Evolutionary conservation across 495 filamentous ascomycete genomes (phyloP), one percentile per base, ranked within the genome.

Genomic region (Penicillium tannophilum): DNA sequence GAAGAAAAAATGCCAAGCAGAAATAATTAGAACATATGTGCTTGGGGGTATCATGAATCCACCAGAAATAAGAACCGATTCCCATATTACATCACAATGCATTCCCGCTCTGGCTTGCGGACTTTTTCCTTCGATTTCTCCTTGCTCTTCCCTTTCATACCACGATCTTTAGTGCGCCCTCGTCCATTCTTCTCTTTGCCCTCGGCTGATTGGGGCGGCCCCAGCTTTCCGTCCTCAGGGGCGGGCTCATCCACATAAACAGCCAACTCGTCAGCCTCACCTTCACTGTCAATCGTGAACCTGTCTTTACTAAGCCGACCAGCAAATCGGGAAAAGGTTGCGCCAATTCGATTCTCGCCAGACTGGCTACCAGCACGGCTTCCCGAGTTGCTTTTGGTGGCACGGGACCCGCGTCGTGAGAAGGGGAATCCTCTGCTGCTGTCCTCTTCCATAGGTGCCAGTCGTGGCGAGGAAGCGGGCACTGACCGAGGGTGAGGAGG

Each of bases 91-190:
- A 86, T 84, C 42, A 86, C 70, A 30, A 74, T 61, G 74, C 91
- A 95, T 67, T 93, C 90, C 48, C 90, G 77, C 53, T 95, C 91
- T 8, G 85, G 84, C 47, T 73, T 79, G 33, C 58, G 68, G 72
- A 61, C 77, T 58, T 75, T 84, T 62, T 76, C 77, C 55, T 76
- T 78, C 17, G 67, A 73, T 51, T 74, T 80, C 35, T 79, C 76
- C 47, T 67, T 75, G 24, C 62, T 35, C 61, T 75, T 78, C 14
- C 66, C 66, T 47, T 67, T 71, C 39, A 45, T 36, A 19, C 52
- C 54, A 6, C 63, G 52, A 42, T 70, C 68, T 31, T 65, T 70
- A n/a, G 61, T 63, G 50, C 67, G 70, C n/a, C 52, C 66, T 33
- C 63, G 60, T 31, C 54, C 70, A 64, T 54, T 65, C 62, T 63